phyloP scores from a whole-genome alignment of 805 yeast species.

The Metschnikowia picachoensis region DNA sequence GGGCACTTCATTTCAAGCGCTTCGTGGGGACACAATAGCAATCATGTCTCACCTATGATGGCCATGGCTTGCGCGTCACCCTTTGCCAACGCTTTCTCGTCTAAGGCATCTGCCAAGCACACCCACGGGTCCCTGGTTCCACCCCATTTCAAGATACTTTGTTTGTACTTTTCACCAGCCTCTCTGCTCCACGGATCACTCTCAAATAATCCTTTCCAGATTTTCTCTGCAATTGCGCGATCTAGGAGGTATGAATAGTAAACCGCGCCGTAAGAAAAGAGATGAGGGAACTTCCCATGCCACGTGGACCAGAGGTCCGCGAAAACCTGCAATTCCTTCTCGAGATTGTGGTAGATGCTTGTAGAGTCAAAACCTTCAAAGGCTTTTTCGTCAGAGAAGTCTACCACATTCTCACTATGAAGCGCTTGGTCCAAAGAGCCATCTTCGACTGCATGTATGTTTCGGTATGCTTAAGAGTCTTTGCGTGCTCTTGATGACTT shows the following conservation, averaged over 20 bases:
- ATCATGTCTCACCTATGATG: conserved; percentile 19
- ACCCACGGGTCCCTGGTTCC: conserved; percentile 89
- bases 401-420: conserved; percentile 45
- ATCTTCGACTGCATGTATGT: conserved; percentile 82
- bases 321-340: conserved; percentile 54
- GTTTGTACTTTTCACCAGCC: conserved; percentile 73
- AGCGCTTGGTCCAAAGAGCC: conserved; percentile 85
- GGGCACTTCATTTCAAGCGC: no score
- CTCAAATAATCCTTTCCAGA: conserved; percentile 73
- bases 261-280: conserved; percentile 89
- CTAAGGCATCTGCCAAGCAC: conserved; percentile 76
- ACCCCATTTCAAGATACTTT: conserved; percentile 83
- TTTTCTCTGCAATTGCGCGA: conserved; percentile 83
- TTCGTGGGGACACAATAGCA: no score
- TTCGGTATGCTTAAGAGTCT: conserved; percentile 63
- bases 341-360: conserved; percentile 62
- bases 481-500: conserved; percentile 48
- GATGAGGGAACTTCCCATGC: conserved; percentile 93
- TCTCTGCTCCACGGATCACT: conserved; percentile 64
- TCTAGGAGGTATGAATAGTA: conserved; percentile 91
- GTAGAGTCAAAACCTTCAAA: conserved; percentile 43
- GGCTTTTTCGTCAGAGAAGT: conserved; percentile 25
- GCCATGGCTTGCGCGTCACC: conserved; percentile 77
- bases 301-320: conserved; percentile 72
- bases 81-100: conserved; percentile 50